phyloP scores from a whole-genome alignment of 306 rosid species.

The Lablab purpureus region DNA sequence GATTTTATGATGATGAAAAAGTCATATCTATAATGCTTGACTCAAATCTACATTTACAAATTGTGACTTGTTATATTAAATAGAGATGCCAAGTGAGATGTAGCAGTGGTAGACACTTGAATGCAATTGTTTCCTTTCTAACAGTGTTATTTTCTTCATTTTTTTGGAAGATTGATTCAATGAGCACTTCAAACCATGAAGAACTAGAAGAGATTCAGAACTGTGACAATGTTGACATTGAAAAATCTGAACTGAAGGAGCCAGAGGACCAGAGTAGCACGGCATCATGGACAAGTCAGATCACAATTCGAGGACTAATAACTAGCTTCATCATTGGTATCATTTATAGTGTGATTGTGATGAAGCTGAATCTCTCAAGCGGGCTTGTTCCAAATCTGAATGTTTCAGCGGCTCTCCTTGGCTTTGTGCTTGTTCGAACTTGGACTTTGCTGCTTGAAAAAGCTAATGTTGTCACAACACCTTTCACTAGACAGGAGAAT shows the following conservation, averaged over 20 bases:
- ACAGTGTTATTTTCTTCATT: neutral
- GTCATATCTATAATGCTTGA: neutral
- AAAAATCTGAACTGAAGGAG: slow-evolving; percentile 48
- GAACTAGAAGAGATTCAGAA: slow-evolving; percentile 58
- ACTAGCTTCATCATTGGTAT: slow-evolving; percentile 71
- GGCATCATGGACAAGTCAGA: slow-evolving; percentile 71
- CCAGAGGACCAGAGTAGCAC: slow-evolving; percentile 59
- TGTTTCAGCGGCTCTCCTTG: slow-evolving; percentile 94
- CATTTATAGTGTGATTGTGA: slow-evolving; percentile 78
- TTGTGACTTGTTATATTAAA: neutral
- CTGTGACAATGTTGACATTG: slow-evolving; percentile 48
- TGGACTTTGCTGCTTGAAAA: slow-evolving; percentile 79
- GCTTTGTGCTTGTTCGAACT: slow-evolving; percentile 71
- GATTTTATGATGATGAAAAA: neutral
- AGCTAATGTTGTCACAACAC: slow-evolving; percentile 74
- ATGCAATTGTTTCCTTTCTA: neutral
- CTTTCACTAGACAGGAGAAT: slow-evolving; percentile 90
- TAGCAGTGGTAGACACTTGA: neutral
- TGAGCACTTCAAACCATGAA: slow-evolving; percentile 52
- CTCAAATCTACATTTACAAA: neutral
- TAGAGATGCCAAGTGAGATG: neutral
- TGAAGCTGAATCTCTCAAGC: slow-evolving; percentile 85
- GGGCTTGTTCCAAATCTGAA: slow-evolving; percentile 93
- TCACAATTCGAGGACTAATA: slow-evolving; percentile 75
- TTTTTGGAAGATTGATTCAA: slow-evolving; percentile 42